Evolutionary conservation across 1,284 basidiomycete genomes (phyloP).

Genomic region (Vanrija sp.): DNA sequence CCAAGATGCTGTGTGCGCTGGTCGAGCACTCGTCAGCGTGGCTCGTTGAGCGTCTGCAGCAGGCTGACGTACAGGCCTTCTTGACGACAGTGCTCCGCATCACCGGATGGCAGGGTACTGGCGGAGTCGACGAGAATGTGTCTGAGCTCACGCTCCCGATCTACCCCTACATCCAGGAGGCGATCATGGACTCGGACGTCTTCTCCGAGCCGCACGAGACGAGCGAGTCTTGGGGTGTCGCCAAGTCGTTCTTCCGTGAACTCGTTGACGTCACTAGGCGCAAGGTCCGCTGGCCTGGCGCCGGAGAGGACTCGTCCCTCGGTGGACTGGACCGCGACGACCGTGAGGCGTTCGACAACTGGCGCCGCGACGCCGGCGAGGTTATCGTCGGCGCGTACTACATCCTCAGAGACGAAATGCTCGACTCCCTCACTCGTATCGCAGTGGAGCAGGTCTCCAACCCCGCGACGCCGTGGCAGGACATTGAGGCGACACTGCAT

Average conservation of each 20-base stretch:
- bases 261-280: constrained; percentile 64
- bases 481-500: constrained; percentile 76
- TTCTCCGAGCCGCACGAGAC: constrained; percentile 54
- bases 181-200: constrained; percentile 67
- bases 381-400: constrained; percentile 90
- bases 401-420: constrained; percentile 74
- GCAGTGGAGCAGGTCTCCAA: constrained; percentile 52
- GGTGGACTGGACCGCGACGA: constrained; percentile 61
- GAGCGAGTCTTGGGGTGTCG: constrained; percentile 54
- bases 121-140: constrained; percentile 72
- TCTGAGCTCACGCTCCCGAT: constrained; percentile 79
- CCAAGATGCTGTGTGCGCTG: constrained; percentile 71
- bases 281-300: constrained; percentile 67
- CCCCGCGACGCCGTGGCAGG: constrained; percentile 49
- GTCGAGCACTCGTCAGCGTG: constrained; percentile 82
- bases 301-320: constrained; percentile 48
- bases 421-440: constrained; percentile 64
- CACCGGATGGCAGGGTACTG: constrained; percentile 69
- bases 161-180: constrained; percentile 85
- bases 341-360: constrained; percentile 47
- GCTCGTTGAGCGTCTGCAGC: constrained; percentile 63
- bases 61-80: constrained; percentile 64
- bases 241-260: constrained; percentile 71
- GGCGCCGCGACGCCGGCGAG: constrained; percentile 83
- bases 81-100: constrained; percentile 67